phyloP scores from a whole-genome alignment of 352 stramenopile genomes.

The Phytopythium litorale region DNA sequence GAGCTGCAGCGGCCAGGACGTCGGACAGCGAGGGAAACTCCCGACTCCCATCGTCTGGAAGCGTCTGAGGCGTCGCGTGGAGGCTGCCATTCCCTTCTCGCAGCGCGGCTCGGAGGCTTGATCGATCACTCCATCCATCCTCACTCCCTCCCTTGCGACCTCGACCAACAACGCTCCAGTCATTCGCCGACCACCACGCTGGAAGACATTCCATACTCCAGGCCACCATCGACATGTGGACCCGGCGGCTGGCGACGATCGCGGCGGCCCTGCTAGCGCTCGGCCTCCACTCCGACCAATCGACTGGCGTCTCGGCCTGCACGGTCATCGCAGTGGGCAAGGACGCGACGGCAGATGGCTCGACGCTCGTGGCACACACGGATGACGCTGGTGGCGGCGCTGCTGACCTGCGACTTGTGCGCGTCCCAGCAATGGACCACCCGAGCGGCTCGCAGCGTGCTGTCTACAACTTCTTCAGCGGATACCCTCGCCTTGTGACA shows the following conservation, averaged over 20 bases:
- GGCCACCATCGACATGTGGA: background rate
- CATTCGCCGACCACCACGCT: background rate
- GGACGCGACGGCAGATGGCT: slow-evolving; percentile 74
- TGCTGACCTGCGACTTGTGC: slow-evolving; percentile 89
- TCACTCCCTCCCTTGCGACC: background rate
- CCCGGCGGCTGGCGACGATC: background rate
- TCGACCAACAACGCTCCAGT: too few relatives aligned
- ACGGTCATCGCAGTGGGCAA: slow-evolving; percentile 86
- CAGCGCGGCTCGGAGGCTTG: background rate
- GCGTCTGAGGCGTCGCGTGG: too few relatives aligned
- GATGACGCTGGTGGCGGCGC: slow-evolving; percentile 73
- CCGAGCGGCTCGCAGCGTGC: slow-evolving; percentile 28
- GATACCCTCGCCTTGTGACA: slow-evolving; percentile 71
- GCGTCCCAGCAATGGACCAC: slow-evolving; percentile 84
- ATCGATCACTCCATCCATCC: background rate
- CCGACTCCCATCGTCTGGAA: too few relatives aligned
- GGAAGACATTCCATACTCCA: background rate
- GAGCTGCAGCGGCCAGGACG: background rate
- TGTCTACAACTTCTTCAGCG: slow-evolving; percentile 68
- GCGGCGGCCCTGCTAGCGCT: background rate
- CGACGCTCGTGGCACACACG: slow-evolving; percentile 88
- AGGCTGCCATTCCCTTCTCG: background rate
- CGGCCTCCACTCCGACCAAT: background rate
- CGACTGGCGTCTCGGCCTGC: slow-evolving; percentile 33
- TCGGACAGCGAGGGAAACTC: background rate